phyloP scores from a whole-genome alignment of 148 eudicot species.

The Amaranthus palmeri region DNA sequence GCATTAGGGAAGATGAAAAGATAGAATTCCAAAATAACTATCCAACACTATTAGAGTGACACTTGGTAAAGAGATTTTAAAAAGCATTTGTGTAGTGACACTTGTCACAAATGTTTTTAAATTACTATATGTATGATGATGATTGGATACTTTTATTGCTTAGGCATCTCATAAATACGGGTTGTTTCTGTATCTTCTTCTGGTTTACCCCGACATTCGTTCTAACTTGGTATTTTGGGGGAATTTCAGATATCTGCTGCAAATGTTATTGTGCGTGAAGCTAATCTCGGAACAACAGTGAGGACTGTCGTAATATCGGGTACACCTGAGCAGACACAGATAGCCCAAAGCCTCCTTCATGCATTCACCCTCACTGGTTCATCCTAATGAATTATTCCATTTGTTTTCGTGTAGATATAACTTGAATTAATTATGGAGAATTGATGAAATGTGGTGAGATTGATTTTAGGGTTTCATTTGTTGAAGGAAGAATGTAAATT shows the following conservation, averaged over 20 bases:
- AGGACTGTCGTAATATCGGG: constrained; percentile 67
- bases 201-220: constrained; percentile 8
- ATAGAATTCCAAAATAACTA: too few species aligned
- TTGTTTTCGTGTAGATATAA: neutral
- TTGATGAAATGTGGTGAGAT: too few species aligned
- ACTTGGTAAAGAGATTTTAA: too few species aligned
- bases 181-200: neutral
- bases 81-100: too few species aligned
- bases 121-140: too few species aligned
- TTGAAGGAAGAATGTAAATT: too few species aligned
- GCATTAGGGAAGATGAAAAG: too few species aligned
- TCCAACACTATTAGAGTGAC: too few species aligned
- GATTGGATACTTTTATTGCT: neutral
- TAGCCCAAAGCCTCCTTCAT: constrained; percentile 86
- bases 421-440: too few species aligned
- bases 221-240: neutral
- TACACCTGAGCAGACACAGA: constrained; percentile 73
- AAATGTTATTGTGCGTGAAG: constrained; percentile 54
- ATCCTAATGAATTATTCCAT: constrained; percentile 16
- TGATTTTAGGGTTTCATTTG: too few species aligned
- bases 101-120: too few species aligned
- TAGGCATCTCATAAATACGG: neutral
- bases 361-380: constrained; percentile 63
- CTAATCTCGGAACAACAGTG: constrained; percentile 42
- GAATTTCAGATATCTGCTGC: constrained; percentile 81